phyloP scores from a whole-genome alignment of 2,329 filamentous ascomycete species.

The Aspergillus oerlinghausenensis region DNA sequence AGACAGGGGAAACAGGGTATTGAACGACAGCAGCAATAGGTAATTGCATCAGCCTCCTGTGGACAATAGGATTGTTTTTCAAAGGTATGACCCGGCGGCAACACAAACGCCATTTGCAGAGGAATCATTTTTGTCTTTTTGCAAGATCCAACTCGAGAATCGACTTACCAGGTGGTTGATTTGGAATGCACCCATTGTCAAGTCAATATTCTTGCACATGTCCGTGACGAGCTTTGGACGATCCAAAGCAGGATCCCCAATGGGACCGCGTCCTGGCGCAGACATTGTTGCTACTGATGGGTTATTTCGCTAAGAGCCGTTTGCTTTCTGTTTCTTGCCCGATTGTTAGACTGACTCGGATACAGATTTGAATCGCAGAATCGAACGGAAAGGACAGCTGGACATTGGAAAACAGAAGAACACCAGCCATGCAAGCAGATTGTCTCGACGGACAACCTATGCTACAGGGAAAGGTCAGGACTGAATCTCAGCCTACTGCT shows the following conservation, averaged over 20 bases:
- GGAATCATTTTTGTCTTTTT: background rate
- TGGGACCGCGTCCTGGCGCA: background rate
- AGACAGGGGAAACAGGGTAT: background rate
- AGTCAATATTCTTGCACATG: constrained; percentile 21
- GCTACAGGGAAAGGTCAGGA: background rate
- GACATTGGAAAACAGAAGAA: background rate
- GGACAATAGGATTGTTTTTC: background rate
- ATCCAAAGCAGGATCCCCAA: constrained; percentile 21
- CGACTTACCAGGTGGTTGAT: constrained; percentile 22
- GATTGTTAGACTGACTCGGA: background rate
- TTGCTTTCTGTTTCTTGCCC: background rate
- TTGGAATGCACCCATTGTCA: constrained; percentile 18
- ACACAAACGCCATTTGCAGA: background rate
- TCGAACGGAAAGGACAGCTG: background rate
- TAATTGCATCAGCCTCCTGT: background rate
- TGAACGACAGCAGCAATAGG: background rate
- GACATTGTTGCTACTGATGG: constrained; percentile 2
- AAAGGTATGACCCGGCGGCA: background rate
- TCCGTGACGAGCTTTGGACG: constrained; percentile 15
- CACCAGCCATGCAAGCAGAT: background rate
- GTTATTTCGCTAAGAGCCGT: background rate
- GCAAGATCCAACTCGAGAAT: background rate
- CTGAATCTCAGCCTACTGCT: background rate
- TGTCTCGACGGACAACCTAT: background rate
- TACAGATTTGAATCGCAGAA: background rate